Percentiles rank a stretch among this genome's conserved stretches.
Conservation (phyloP, 805 yeast species). For the Yarrowia sp. region DNA sequence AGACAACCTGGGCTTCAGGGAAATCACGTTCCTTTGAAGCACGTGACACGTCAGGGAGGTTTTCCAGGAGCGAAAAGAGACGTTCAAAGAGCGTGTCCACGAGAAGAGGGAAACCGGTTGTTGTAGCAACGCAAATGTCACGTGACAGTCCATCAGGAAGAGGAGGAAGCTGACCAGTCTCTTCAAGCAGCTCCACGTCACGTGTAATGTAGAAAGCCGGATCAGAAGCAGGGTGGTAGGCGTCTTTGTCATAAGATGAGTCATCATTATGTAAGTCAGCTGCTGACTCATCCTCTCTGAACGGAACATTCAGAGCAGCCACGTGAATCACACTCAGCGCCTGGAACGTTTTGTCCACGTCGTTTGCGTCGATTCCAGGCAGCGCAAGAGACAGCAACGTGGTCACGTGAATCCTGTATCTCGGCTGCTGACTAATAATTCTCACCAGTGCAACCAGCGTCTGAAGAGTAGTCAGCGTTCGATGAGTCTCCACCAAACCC, state of each 20-base stretch:
- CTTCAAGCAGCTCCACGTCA: conserved; percentile 58
- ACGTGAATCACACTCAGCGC: conserved; percentile 69
- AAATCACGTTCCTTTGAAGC: conserved; percentile 43
- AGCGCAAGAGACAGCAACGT: conserved; percentile 66
- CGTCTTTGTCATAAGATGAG: neutral
- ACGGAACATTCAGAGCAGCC: conserved; percentile 69
- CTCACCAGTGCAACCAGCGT: conserved; percentile 64
- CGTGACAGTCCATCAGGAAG: conserved; percentile 36
- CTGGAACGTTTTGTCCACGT: conserved; percentile 65
- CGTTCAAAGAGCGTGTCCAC: conserved; percentile 56
- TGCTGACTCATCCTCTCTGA: conserved; percentile 55
- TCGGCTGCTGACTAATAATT: conserved; percentile 59
- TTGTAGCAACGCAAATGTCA: conserved; percentile 66
- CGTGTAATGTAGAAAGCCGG: conserved; percentile 51
- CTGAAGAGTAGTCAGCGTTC: conserved; percentile 70
- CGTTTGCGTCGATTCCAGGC: conserved; percentile 88
- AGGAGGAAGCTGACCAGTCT: neutral
- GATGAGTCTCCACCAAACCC: conserved; percentile 57
- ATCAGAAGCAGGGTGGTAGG: neutral
- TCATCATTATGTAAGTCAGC: conserved; percentile 32
- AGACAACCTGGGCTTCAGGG: conserved; percentile 50
- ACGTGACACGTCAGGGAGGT: conserved; percentile 56
- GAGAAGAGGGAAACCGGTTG: conserved; percentile 65
- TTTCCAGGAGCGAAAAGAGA: conserved; percentile 63
- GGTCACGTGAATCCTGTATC: conserved; percentile 74